phyloP scores from a whole-genome alignment of 352 stramenopile genomes.

The Phytopythium mirpurense region DNA sequence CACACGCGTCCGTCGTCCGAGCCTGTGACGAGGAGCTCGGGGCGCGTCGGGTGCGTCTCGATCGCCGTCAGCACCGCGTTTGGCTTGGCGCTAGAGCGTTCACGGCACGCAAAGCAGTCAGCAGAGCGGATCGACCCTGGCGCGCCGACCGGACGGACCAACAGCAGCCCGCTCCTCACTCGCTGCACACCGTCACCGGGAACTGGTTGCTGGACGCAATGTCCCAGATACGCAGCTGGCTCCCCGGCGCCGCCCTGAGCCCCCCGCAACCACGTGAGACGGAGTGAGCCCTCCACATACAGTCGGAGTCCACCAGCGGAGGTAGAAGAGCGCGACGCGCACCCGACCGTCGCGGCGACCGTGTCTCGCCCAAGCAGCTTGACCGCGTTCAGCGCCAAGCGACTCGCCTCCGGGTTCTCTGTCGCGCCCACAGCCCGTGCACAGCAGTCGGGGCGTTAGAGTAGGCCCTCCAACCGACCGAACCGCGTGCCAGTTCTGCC shows the following conservation, averaged over 20 bases:
- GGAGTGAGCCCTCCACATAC: no score
- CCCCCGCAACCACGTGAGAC: no score
- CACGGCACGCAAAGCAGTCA: neutral
- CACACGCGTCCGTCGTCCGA: slow-evolving; percentile 57
- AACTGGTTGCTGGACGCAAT: slow-evolving; percentile 46
- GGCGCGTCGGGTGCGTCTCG: slow-evolving; percentile 72
- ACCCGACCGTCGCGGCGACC: slow-evolving; percentile 69
- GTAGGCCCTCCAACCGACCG: no score
- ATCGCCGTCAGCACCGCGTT: slow-evolving; percentile 45
- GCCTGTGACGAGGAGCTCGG: slow-evolving; percentile 71
- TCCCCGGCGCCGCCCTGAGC: slow-evolving; percentile 38
- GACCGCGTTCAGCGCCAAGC: slow-evolving; percentile 49
- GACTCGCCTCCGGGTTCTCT: slow-evolving; percentile 52
- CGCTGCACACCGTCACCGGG: slow-evolving; percentile 39
- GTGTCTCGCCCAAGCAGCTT: slow-evolving; percentile 70
- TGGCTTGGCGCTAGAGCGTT: slow-evolving; percentile 23
- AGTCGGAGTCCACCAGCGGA: no score
- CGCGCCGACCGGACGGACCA: neutral
- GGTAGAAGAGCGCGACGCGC: slow-evolving; percentile 13
- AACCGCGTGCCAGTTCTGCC: no score
- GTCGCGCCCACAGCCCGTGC: neutral
- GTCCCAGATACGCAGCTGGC: slow-evolving; percentile 77
- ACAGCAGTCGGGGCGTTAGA: no score
- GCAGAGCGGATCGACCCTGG: neutral
- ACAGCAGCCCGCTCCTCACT: slow-evolving; percentile 26